Base-by-base conservation (phyloP, 2,329 filamentous ascomycete genomes). In the Ceratocystis variospora region DNA sequence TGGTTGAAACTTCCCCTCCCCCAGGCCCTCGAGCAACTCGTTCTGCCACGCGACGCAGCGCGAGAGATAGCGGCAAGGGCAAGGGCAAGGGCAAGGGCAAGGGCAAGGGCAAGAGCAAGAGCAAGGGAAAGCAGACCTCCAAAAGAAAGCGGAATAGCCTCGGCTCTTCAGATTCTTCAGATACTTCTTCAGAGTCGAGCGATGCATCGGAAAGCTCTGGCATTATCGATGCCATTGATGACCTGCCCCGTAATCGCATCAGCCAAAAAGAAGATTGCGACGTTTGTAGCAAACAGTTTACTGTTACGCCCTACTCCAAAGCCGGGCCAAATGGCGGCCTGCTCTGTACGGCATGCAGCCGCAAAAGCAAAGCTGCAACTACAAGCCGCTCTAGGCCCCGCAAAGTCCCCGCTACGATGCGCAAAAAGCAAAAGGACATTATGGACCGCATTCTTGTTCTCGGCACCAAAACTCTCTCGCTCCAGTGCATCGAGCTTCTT, bases 191-290 rank as follows among this genome's bases (percentile, higher is more conserved):
- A 5, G 70, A 69, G 3, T 70, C 70, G 3, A 74, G 75, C 55
- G 74, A 74, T 0, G 79, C 79, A 8, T 78, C 80, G 3, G 80
- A 82, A 31, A 77, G 78, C 5, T 79, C 82, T 63, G 81, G 80
- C 17, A 69, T 61, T 28, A 8, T 59, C 5, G 8, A 37, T 33
- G 28, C 55, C 28, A 12, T 59, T n/a, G 15, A 7, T 3, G 55
- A 59, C 28, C 15, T 59, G 3, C 31, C 55, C 31, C 28, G 55
- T 33, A 6, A 74, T 83, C 59, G 79, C 2, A 74, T 90, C 1
- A 91, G 90, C 1, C 93, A 97, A 74, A 83, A 93, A 72, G 90
- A 89, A 69, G 92, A 96, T 70, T 97, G 93, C 73, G 90, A 89
- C 69, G 77, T 86, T 2, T 97, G 93, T 74, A 81, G 82, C 55